Percentiles rank a stretch among this genome's conserved stretches.
phyloP scores from a whole-genome alignment of 176 grass and related monocot genomes.

The Eleusine indica region DNA sequence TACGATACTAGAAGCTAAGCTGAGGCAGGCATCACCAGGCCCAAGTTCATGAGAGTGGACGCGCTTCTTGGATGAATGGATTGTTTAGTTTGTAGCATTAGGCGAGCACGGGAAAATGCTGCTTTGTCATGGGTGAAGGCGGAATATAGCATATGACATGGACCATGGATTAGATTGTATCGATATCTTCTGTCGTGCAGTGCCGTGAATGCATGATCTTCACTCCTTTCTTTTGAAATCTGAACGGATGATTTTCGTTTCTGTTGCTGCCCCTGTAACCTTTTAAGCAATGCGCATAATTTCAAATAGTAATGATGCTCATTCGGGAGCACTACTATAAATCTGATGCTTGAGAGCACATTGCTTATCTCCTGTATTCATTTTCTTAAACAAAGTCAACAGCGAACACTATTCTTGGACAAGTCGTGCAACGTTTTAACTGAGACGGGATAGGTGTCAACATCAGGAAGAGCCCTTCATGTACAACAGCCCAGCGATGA shows the following conservation, averaged over 20 bases:
- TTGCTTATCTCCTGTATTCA: neutral
- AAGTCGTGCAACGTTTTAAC: neutral
- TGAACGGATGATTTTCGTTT: constrained; percentile 25
- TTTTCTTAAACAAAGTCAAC: neutral
- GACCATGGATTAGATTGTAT: neutral
- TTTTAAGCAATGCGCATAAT: neutral
- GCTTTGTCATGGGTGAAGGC: neutral
- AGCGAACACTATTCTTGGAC: neutral
- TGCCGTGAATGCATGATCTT: neutral
- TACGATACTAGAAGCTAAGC: constrained; percentile 67
- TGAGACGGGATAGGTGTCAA: neutral
- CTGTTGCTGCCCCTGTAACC: neutral
- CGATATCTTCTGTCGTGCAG: neutral
- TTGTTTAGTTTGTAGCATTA: constrained; percentile 22
- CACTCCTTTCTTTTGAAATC: neutral
- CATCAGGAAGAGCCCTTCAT: neutral
- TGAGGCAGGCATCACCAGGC: constrained; percentile 64
- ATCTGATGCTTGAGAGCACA: neutral
- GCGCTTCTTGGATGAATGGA: neutral
- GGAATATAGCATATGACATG: neutral
- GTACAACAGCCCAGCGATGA: neutral
- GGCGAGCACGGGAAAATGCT: constrained; percentile 7
- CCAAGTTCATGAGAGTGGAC: constrained; percentile 50
- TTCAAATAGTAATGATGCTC: neutral
- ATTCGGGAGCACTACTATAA: neutral